These are phyloP conservation scores for Chamaecrista fasciculata DNA, from an alignment of 306 rosid genomes.

Conservation along the genomic window DNA sequence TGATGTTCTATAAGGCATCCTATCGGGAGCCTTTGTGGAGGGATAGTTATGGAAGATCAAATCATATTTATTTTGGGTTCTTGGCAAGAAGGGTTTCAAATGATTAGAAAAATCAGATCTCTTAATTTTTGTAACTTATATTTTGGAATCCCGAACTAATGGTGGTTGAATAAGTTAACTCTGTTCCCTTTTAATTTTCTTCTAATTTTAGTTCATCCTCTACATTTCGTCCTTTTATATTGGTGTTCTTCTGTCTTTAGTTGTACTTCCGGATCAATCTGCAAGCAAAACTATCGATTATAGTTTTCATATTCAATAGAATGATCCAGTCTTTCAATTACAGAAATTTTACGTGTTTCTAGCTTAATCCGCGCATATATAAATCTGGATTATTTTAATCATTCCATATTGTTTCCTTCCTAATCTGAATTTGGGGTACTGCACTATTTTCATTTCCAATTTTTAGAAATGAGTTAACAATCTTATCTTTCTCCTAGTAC, in stretches of 20 bases:
- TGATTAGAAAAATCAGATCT: not conserved
- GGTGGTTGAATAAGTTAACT: not conserved
- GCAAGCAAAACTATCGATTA: not conserved
- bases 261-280: constrained; percentile 2
- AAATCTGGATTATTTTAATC: not conserved
- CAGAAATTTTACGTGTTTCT: not conserved
- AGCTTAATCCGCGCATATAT: not conserved
- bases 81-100: not conserved
- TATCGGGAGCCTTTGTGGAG: not conserved
- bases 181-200: not conserved
- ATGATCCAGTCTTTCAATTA: not conserved
- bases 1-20: not conserved
- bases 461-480: not conserved
- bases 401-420: not conserved
- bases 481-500: not conserved
- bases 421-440: not conserved
- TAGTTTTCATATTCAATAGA: not conserved
- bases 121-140: not conserved
- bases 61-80: not conserved
- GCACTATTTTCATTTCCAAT: constrained; percentile 13
- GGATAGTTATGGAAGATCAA: not conserved
- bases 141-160: not conserved
- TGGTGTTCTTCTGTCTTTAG: not conserved
- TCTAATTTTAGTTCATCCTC: not conserved
- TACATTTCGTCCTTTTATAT: not conserved